Evolutionary conservation across 2,329 filamentous ascomycete genomes (phyloP), one percentile per base, ranked within the genome.

Genomic region (Pestalotiopsis sp.): DNA sequence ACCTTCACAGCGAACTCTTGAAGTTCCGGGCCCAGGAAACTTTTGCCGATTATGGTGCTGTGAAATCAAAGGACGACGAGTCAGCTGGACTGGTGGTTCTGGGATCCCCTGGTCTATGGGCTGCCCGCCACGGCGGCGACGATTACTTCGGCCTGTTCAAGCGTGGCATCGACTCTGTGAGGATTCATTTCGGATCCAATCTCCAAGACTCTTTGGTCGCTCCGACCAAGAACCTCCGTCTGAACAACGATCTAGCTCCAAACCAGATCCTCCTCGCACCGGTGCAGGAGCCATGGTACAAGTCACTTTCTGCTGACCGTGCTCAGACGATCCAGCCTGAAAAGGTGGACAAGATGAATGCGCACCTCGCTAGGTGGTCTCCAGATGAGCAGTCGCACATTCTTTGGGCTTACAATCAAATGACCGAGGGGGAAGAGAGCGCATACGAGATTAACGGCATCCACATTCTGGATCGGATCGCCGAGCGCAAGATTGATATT

Each of bases 41-140:
- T 38, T 45, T 56, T 23, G 61, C 71, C 61, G 69, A 73, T n/a
- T 71, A 68, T 20, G 70, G 65, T n/a, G 70, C 68, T 5, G 63
- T 70, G 17, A 70, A 56, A 17, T 70, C 73, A 23, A 73, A 72
- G 20, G 68, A 71, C 20, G 73, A 75, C 12, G 68, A 75, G n/a
- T 77, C 80, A 23, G 80, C 86, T 7, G 81, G 82, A 20, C 72
- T 89, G 61, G 76, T 90, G 25, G 73, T 90, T 2, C 73, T 89
- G 40, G 88, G 88, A 2, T 82, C 85, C 49, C 81, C 83, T 2
- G 88, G 88, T 2, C 77, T 89, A 25, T 89, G 85, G 85, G 83
- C 87, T 74, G 85, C 86, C 38, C 81, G 83, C 66, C 82, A 87
- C 76, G 80, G 85, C 17, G 80, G 80, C n/a, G 79, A 82, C 23